These are phyloP conservation scores for Leptodermis oblonga DNA, from an alignment of 257 asterid species.

Conservation along the genomic window DNA sequence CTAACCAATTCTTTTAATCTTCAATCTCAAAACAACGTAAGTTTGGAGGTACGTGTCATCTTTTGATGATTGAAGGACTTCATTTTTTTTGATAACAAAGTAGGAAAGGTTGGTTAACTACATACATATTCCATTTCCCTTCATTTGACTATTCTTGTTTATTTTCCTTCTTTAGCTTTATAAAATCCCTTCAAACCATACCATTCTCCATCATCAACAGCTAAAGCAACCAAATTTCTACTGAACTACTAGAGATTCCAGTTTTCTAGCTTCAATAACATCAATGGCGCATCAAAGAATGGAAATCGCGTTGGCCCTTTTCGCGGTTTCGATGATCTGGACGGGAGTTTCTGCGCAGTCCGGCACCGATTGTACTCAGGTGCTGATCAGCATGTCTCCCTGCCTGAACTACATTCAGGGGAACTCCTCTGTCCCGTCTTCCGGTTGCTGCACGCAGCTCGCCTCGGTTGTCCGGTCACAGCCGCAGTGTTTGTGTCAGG, in stretches of 20 bases:
- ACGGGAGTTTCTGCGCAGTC: slow-evolving; percentile 47
- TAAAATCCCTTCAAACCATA: slow-evolving; percentile 3
- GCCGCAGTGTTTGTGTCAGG: slow-evolving; percentile 69
- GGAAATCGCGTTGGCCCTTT: slow-evolving; percentile 29
- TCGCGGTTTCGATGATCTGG: slow-evolving; percentile 32
- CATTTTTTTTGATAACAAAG: slow-evolving; percentile 6
- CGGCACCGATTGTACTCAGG: slow-evolving; percentile 52
- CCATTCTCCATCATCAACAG: not conserved
- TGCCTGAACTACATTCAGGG: slow-evolving; percentile 80
- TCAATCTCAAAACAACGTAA: not conserved
- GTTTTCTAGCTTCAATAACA: no score
- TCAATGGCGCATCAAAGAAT: slow-evolving; percentile 38
- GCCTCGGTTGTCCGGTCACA: slow-evolving; percentile 50
- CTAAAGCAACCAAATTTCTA: not conserved
- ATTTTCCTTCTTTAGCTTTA: slow-evolving; percentile 14
- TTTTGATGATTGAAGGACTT: not conserved
- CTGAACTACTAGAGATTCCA: no score
- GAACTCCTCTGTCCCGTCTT: slow-evolving; percentile 52
- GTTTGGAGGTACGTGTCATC: slow-evolving; percentile 5
- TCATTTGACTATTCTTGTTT: slow-evolving; percentile 24
- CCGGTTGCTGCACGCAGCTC: slow-evolving; percentile 73
- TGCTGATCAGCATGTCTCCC: slow-evolving; percentile 76
- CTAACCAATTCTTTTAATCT: slow-evolving; percentile 16
- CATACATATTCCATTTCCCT: slow-evolving; percentile 17
- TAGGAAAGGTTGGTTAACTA: slow-evolving; percentile 45